Base-by-base conservation (phyloP, 768 basidiomycete species). In the Tulasnella sp. region DNA sequence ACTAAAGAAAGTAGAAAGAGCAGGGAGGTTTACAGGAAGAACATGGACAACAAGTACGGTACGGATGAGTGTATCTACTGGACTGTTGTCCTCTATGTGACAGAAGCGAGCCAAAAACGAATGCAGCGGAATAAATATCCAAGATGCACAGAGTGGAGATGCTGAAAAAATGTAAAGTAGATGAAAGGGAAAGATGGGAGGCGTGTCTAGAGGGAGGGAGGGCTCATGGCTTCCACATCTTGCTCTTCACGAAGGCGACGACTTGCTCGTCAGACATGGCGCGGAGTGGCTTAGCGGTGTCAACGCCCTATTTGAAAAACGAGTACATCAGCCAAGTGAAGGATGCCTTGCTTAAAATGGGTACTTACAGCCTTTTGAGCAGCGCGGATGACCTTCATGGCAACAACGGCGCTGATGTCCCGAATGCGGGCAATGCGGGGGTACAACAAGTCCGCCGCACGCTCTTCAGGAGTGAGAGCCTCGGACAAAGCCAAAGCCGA, bases 391-490 rank as follows among this genome's bases (percentile, higher is more conserved):
- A 97, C 94, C 67, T 87, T 85, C 77, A 86, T 85, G 18, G 94
- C 92, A 79, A 98, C 93, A 74, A 87, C 83, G 1, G 89, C 89
- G 81, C 91, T 93, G 82, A 97, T 95, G 83, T 96, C 93, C 44
- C 96, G 88, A 80, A 98, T 83, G 81, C 95, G 88, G 81, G 92
- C 89, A 78, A 97, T 87, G 71, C 90, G 89, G 69, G 96, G 96
- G 84, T 98, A 98, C 10, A 98, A 83, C 70, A 96, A 87, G 67
- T 89, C 92, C 57, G 85, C 81, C 3, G 85, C 86, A 57, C 84
- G 87, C 84, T 98, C 96, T 46, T 93, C 91, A 16, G 83, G 80
- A 1, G 89, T 94, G 57, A 96, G 87, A 5, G 93, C 89, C 78
- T 91, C 84, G 5, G 93, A 91, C 55, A 98, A 88, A 9, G 93